Evolutionary conservation across 805 yeast species (phyloP).

Genomic region (Saccharomyces eubayanus): DNA sequence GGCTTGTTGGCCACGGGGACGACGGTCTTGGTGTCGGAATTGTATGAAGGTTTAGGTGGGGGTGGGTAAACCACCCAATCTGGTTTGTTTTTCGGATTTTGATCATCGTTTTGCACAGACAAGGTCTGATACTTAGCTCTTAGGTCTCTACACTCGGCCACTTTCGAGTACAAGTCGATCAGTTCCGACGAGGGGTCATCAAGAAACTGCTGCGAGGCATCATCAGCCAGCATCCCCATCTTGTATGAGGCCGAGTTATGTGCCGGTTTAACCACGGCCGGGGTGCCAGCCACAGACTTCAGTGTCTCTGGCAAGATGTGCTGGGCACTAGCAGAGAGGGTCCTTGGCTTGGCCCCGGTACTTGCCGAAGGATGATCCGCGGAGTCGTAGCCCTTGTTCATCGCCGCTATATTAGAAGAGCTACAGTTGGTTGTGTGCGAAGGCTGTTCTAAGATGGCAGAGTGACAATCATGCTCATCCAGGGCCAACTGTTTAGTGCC

Average conservation of each 20-base stretch:
- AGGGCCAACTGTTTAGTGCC: conserved; percentile 27
- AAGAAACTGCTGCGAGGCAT: conserved; percentile 42
- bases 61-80: conserved; percentile 82
- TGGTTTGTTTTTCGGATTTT: conserved; percentile 75
- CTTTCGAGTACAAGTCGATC: conserved; percentile 52
- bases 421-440: conserved; percentile 5
- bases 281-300: not conserved
- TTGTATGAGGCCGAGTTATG: conserved; percentile 29
- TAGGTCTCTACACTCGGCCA: conserved; percentile 57
- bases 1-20: conserved; percentile 34
- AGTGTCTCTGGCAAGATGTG: conserved; percentile 22
- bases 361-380: not conserved
- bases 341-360: not conserved
- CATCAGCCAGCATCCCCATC: conserved; percentile 39
- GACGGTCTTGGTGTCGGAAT: conserved; percentile 49
- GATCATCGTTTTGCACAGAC: conserved; percentile 64
- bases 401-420: conserved; percentile 1
- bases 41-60: conserved; percentile 89
- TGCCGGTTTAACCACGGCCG: not conserved
- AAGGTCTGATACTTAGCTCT: conserved; percentile 66
- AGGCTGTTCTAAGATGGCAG: conserved; percentile 14
- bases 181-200: conserved; percentile 64
- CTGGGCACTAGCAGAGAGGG: conserved; percentile 23
- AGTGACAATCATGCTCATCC: conserved; percentile 15
- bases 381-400: not conserved